Evolutionary conservation across 2,329 filamentous ascomycete species (phyloP).

Genomic region (Magnaporthiopsis incrustans): DNA sequence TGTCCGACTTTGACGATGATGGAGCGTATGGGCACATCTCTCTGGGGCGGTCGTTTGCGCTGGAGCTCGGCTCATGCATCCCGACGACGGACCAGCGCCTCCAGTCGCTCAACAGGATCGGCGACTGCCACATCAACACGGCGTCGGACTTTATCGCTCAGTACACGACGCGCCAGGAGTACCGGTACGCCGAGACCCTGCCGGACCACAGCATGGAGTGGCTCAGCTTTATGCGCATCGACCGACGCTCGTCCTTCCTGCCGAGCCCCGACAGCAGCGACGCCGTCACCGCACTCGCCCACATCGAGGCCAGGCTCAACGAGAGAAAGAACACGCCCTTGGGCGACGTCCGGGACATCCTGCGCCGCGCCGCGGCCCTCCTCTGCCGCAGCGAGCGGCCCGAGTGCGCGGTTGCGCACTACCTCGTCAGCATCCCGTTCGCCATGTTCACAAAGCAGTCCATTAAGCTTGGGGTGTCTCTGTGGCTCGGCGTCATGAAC

Average conservation of each 20-base stretch:
- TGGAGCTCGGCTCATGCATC: conserved; percentile 84
- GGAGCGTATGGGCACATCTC: conserved; percentile 86
- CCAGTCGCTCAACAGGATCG: conserved; percentile 68
- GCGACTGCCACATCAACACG: conserved; percentile 72
- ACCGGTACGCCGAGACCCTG: conserved; percentile 74
- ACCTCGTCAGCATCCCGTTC: conserved; percentile 90
- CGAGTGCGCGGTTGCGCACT: conserved; percentile 71
- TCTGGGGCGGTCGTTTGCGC: conserved; percentile 84
- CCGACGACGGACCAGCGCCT: conserved; percentile 81
- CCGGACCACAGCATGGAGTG: conserved; percentile 62
- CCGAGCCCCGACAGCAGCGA: conserved; percentile 46
- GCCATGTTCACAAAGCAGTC: conserved; percentile 88
- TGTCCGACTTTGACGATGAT: conserved; percentile 91
- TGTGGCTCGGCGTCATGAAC: conserved; percentile 96
- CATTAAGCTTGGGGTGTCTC: conserved; percentile 87
- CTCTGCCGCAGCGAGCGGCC: conserved; percentile 71
- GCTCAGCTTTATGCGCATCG: conserved; percentile 50
- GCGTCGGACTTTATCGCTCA: conserved; percentile 95
- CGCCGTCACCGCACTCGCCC: conserved; percentile 58
- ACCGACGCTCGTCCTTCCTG: conserved; percentile 43
- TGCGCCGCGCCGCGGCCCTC: conserved; percentile 77
- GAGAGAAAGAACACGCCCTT: conserved; percentile 63
- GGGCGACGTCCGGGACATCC: conserved; percentile 68
- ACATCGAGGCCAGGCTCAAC: conserved; percentile 64
- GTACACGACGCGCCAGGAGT: conserved; percentile 94